These are phyloP conservation scores for Phanerochaete carnosa DNA, from an alignment of 768 basidiomycete species.

Conservation along the genomic window DNA sequence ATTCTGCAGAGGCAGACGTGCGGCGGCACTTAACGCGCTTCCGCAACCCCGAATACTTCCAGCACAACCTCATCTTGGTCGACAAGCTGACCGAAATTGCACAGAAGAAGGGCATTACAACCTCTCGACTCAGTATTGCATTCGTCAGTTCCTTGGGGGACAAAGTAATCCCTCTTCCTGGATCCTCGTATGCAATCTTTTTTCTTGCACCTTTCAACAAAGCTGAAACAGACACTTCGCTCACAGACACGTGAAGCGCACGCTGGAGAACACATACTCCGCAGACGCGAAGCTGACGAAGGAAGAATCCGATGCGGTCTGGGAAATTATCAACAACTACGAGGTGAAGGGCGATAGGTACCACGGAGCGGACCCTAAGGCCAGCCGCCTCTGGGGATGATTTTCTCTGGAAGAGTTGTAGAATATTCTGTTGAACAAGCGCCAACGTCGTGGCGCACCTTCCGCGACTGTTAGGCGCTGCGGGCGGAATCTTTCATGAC, in stretches of 20 bases:
- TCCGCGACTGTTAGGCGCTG: no score
- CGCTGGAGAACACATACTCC: slow-evolving; percentile 39
- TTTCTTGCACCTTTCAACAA: neutral
- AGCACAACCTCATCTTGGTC: slow-evolving; percentile 40
- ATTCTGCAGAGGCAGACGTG: slow-evolving; percentile 31
- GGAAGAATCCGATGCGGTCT: slow-evolving; percentile 37
- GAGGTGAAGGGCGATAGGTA: slow-evolving; percentile 41
- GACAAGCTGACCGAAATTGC: slow-evolving; percentile 39
- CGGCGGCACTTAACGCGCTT: slow-evolving; percentile 32
- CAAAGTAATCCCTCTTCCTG: slow-evolving; percentile 47
- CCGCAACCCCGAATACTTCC: slow-evolving; percentile 36
- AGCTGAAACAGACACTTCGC: no score
- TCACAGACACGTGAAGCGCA: slow-evolving; percentile 36
- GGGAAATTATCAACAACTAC: slow-evolving; percentile 31
- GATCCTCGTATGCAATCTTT: slow-evolving; percentile 32
- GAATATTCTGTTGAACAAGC: no score
- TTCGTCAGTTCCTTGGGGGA: slow-evolving; percentile 34
- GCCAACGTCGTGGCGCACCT: no score
- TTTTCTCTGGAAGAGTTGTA: no score
- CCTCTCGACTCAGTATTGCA: slow-evolving; percentile 36
- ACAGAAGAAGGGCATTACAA: slow-evolving; percentile 37
- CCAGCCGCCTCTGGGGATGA: slow-evolving; percentile 32
- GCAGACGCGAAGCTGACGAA: slow-evolving; percentile 33
- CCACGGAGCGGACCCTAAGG: slow-evolving; percentile 14
- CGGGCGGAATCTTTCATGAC: no score